These are phyloP conservation scores for Leptomonas pyrrhocoris DNA, from an alignment of 208 protist species.

Conservation along the genomic window DNA sequence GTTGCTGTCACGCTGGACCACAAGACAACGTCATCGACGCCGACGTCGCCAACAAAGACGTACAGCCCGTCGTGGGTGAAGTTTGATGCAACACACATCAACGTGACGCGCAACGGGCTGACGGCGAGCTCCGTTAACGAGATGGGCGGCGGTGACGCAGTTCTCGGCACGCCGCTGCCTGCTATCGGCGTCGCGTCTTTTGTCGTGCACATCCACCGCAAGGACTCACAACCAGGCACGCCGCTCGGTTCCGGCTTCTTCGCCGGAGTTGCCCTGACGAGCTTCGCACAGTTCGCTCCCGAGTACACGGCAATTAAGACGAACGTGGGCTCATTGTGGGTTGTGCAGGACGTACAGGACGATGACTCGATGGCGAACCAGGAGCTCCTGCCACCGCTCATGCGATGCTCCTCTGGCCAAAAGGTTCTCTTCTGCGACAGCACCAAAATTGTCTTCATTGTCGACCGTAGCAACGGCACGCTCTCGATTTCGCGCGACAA, in stretches of 20 bases:
- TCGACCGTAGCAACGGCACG: conserved; percentile 73
- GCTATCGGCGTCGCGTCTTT: conserved; percentile 73
- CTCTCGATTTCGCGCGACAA: conserved; percentile 78
- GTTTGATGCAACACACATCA: conserved; percentile 58
- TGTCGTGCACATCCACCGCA: conserved; percentile 73
- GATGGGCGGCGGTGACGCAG: conserved; percentile 60
- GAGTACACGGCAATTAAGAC: conserved; percentile 67
- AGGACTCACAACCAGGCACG: conserved; percentile 50
- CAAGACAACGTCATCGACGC: conserved; percentile 14
- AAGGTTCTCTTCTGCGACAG: conserved; percentile 69
- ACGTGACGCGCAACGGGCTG: conserved; percentile 56
- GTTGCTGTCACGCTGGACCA: conserved; percentile 23
- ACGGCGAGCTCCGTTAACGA: conserved; percentile 68
- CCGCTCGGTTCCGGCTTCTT: conserved; percentile 88
- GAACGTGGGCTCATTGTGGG: conserved; percentile 59
- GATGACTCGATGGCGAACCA: conserved; percentile 83
- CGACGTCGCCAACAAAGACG: conserved; percentile 20
- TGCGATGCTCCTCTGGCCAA: conserved; percentile 17
- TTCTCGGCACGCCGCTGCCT: conserved; percentile 76
- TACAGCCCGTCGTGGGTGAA: conserved; percentile 71
- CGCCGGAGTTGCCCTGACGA: conserved; percentile 70
- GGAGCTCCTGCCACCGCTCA: conserved; percentile 56
- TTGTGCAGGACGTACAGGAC: conserved; percentile 90
- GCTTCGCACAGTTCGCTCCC: conserved; percentile 52
- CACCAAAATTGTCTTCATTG: conserved; percentile 83